Evolutionary conservation across 305 asterid species (phyloP), one percentile per base, ranked within the genome.

Genomic region (Plantago coronopus): DNA sequence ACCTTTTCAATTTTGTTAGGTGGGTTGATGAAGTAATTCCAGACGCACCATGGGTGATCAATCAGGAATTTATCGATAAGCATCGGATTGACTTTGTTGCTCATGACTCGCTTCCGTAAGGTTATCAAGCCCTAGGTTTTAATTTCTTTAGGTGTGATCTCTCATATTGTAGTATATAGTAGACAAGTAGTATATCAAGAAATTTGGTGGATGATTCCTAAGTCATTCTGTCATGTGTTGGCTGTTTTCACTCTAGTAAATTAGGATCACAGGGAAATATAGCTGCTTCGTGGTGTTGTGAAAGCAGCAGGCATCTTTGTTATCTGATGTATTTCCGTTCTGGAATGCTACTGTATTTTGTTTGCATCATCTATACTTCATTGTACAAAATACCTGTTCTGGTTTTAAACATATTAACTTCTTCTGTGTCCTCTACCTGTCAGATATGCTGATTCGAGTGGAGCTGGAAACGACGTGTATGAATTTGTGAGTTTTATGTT

Each of bases 1-100:
- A 13, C 4, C 3, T 5, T 57, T 37, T 57, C 42, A 25, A 23
- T 37, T 62, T 71, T 69, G 71, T 55, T 76, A 91, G 98, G 86
- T 91, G 98, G 98, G 98, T 91, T 73, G 98, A 91, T 61, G 98
- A 91, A 78, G 98, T 91, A 67, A 83, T 91, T 71, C 91, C 96
- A 57, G 96, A 87, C 82, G 97, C 98, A 8, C 97, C 96, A 16
- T 91, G 97, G 98, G 97, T 91, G 59, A 70, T 86, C 65, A 76
- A 83, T 58, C 96, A 83, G 44, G 97, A 89, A 72, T 91, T 89
- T 75, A 74, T 89, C 70, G 98, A 89, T 81, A 83, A 79, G 71
- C 97, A 91, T 74, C 45, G 61, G 50, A 89, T 91, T 57, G 98
- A 89, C 73, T 91, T 65, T 55, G 98, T 91, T 61, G 97, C 97